Conservation (phyloP, 2,329 filamentous ascomycete species). For the Dactylellina cionopaga region DNA sequence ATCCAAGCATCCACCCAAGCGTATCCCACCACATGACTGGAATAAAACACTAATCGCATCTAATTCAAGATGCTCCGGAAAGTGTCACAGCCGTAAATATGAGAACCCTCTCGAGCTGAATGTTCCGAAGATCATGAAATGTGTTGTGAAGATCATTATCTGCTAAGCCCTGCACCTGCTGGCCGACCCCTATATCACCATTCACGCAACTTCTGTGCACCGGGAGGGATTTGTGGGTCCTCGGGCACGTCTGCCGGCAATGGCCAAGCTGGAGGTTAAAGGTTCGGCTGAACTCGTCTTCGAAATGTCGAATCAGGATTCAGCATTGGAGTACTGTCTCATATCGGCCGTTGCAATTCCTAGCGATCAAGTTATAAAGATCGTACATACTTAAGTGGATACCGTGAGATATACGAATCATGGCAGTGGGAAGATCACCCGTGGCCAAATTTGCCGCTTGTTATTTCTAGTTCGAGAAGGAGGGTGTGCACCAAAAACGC, state of each 20-base stretch:
- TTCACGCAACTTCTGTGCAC: neutral
- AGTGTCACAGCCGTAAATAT: neutral
- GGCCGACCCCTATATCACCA: neutral
- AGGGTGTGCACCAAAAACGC: constrained; percentile 38
- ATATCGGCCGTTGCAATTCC: constrained; percentile 37
- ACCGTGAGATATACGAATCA: constrained; percentile 30
- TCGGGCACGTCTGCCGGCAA: neutral
- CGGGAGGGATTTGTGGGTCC: neutral
- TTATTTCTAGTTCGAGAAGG: constrained; percentile 52
- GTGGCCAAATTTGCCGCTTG: constrained; percentile 49
- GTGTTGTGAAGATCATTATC: constrained; percentile 39
- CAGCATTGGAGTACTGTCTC: constrained; percentile 34
- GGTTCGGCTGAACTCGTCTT: constrained; percentile 7
- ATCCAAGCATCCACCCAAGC: no score
- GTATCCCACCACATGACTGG: no score
- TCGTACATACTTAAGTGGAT: no score
- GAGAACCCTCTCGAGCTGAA: neutral
- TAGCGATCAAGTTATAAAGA: constrained; percentile 31
- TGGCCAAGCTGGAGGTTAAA: neutral
- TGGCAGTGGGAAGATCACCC: constrained; percentile 36
- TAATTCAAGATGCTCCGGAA: neutral
- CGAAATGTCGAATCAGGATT: constrained; percentile 19
- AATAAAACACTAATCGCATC: no score
- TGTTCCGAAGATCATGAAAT: constrained; percentile 1
- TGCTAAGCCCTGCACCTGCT: constrained; percentile 15